phyloP scores from a whole-genome alignment of 495 filamentous ascomycete genomes.

The Aspergillus bridgeri region DNA sequence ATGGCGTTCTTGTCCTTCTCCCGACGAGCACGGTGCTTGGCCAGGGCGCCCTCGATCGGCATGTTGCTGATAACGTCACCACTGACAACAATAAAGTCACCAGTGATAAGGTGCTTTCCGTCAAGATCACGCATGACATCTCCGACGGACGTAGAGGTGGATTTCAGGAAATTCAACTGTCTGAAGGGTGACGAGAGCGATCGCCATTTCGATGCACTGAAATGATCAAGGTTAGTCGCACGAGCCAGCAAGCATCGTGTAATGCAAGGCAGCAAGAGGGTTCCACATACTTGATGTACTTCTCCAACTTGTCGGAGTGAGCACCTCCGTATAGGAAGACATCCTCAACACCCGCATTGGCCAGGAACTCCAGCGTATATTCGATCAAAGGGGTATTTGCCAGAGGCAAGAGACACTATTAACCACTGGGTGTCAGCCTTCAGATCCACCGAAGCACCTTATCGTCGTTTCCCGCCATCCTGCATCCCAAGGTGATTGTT shows the following conservation, averaged over 20 bases:
- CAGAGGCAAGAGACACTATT: constrained; percentile 85
- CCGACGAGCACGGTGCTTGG: constrained; percentile 74
- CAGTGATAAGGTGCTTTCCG: constrained; percentile 75
- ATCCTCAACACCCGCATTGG: constrained; percentile 87
- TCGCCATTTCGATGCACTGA: constrained; percentile 66
- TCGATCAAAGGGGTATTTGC: constrained; percentile 94
- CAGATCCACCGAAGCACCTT: neutral
- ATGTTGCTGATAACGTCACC: constrained; percentile 94
- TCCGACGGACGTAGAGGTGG: constrained; percentile 81
- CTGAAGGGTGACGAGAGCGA: constrained; percentile 75
- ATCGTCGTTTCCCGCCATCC: neutral
- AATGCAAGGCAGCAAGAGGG: neutral
- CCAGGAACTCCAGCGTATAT: constrained; percentile 95
- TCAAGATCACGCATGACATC: constrained; percentile 96
- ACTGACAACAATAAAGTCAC: constrained; percentile 89
- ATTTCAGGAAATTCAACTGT: constrained; percentile 78
- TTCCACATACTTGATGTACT: constrained; percentile 63
- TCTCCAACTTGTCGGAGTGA: constrained; percentile 85
- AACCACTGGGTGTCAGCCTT: neutral
- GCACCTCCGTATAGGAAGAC: constrained; percentile 88
- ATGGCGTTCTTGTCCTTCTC: constrained; percentile 88
- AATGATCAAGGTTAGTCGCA: neutral
- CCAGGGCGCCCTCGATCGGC: constrained; percentile 72
- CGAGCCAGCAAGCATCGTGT: neutral
- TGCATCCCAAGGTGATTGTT: neutral